Percentiles rank a stretch among this genome's conserved stretches.
phyloP scores from a whole-genome alignment of 2,329 filamentous ascomycete genomes.

The Penicillium brasilianum region DNA sequence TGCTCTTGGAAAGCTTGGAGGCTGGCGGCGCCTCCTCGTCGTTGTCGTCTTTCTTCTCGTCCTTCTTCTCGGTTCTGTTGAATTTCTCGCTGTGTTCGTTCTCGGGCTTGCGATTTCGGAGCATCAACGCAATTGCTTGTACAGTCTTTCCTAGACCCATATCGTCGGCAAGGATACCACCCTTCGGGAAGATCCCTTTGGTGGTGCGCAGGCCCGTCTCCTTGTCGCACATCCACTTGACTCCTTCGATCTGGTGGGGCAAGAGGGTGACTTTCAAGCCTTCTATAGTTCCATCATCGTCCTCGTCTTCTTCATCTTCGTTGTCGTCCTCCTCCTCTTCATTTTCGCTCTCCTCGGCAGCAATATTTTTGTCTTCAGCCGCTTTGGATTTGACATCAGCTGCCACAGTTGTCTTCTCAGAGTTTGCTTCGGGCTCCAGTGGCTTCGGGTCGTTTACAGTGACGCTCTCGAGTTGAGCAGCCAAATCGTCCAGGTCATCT shows the following conservation, averaged over 20 bases:
- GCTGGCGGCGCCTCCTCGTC: conserved; percentile 67
- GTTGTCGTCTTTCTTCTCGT: conserved; percentile 43
- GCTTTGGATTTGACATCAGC: conserved; percentile 56
- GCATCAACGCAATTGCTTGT: conserved; percentile 85
- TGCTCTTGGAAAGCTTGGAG: conserved; percentile 72
- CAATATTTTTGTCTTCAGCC: conserved; percentile 62
- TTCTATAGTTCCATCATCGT: conserved; percentile 69
- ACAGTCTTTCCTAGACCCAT: conserved; percentile 96
- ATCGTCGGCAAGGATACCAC: conserved; percentile 93
- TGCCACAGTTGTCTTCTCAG: conserved; percentile 51
- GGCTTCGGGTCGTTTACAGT: conserved; percentile 42
- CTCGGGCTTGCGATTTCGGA: conserved; percentile 77
- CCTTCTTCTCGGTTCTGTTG: conserved; percentile 48
- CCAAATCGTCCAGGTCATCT: conserved; percentile 48
- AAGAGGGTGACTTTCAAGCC: conserved; percentile 87
- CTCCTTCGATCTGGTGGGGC: conserved; percentile 91
- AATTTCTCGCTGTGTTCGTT: conserved; percentile 39
- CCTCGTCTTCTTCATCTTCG: conserved; percentile 57
- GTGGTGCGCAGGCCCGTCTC: conserved; percentile 86
- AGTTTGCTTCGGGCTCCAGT: conserved; percentile 37
- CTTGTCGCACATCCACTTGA: conserved; percentile 93
- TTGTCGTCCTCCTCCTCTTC: conserved; percentile 43
- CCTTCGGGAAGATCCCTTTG: conserved; percentile 78
- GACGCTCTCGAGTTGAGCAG: conserved; percentile 50
- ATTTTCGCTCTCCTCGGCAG: conserved; percentile 33